Evolutionary conservation across 2,329 filamentous ascomycete genomes (phyloP), one percentile per base, ranked within the genome.

Genomic region (Pestalotiopsis sp.): DNA sequence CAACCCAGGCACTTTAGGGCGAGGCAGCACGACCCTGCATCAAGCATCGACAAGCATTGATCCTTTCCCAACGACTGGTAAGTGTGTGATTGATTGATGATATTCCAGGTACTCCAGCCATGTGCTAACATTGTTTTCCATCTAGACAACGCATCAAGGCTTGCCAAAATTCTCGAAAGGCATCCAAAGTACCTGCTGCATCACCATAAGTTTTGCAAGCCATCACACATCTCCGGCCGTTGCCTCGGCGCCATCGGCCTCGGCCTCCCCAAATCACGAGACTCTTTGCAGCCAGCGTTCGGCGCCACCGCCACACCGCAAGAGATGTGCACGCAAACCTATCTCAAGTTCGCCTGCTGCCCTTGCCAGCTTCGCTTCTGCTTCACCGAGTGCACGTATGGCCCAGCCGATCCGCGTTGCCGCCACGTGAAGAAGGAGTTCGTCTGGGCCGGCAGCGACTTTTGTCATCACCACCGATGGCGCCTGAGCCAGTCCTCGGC

Each of bases 281-380:
- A 20, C 14, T n/a, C n/a, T 2, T 44, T 44, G 40, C 13, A 44
- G 40, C 13, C 40, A 44, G 40, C 13, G 5, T 1, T 44, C 40
- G 40, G 40, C 40, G 40, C n/a, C 40, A 48, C 55, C 24, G 20
- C 11, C 55, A 22, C 14, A 35, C 22, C 30, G 2, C 52, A 38
- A 17, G 68, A 68, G 9, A 75, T 75, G 74, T 75, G 73, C 38
- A 67, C 57, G 9, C 73, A 72, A 44, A 60, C 66, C 14, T 75
- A 74, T 66, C 65, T 70, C 11, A 55, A 69, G 24, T 75, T 72
- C 64, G 44, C 30, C 6, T 40, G 64, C 58, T 75, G 74, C 64
- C 70, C 72, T 14, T 75, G 74, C 66, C 62, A 75, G n/a, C 71
- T 73, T 39, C 67, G 68, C 40, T 67, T 70, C 66, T 48, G 56